Base-by-base conservation (phyloP, 257 asterid genomes). In the Rauvolfia tetraphylla region DNA sequence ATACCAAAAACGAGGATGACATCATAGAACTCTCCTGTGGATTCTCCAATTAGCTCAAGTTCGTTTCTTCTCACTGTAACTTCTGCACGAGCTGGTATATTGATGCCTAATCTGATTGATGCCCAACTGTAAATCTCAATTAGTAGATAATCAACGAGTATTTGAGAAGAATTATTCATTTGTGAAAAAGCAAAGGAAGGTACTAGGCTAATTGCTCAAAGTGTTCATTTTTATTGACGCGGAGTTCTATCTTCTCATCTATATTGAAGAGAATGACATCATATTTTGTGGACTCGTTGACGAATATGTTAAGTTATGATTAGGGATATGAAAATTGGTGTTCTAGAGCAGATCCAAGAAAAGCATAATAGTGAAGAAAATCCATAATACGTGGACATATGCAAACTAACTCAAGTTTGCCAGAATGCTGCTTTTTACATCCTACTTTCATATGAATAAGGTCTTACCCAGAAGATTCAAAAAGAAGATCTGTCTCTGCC, bases 81-180 rank as follows among this genome's bases (percentile, higher is more conserved):
- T 68, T 94, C 97, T 1, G 97, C 98, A 68, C 86, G 86, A 38
- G 97, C 96, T 51, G 91, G 89, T 85, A 90, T 84, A 78, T 90
- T 83, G 31, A 86, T 78, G 38, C 98, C 98, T 82, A 92, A 56
- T 61, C 83, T 82, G 62, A 81, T 79, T 17, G 89, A 76, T 34
- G 80, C 82, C 81, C 85, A 79, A 83, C 96, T 86, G 83, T 76
- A 58, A 84, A 63, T 79, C 54, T 41, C 63, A 42, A 62, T 63
- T 66, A 63, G 57, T 41, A 54, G 20, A 51, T 23, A 23, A 54
- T 53, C 20, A 46, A 29, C 12, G 27, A 4, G 14, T 13, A 62
- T 54, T 22, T 48, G 46, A 44, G 34, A 46, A 61, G 39, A 12
- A 53, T 18, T 53, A 53, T 22, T 53, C 56, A 49, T 49, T 49